Conservation (phyloP, 2,329 filamentous ascomycete genomes). For the Cordyceps cateniannulata region DNA sequence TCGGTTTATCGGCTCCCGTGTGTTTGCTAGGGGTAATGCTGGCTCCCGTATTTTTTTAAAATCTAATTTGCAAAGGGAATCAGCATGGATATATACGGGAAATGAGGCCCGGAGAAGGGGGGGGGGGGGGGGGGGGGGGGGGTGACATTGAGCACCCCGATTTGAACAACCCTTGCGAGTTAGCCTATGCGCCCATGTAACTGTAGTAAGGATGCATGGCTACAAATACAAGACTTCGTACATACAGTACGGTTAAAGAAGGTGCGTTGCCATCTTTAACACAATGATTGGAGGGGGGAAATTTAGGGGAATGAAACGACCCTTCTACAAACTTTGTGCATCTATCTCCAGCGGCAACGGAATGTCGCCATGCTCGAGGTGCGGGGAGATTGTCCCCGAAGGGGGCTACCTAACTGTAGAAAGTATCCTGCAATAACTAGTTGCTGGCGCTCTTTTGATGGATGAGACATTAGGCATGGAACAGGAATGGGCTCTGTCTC, state of each 20-base stretch:
- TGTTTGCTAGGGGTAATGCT: not conserved
- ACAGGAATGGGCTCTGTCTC: conserved; percentile 2
- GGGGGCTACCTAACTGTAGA: too few species aligned
- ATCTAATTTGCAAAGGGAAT: not conserved
- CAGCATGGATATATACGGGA: not conserved
- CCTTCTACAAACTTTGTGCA: not conserved
- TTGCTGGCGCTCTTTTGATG: too few species aligned
- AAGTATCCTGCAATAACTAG: too few species aligned
- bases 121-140: too few species aligned
- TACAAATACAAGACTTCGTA: too few species aligned
- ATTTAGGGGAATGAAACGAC: not conserved
- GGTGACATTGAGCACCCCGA: not conserved
- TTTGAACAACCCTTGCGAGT: too few species aligned
- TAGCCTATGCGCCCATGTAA: too few species aligned
- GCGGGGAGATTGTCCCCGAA: not conserved
- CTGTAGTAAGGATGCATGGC: too few species aligned
- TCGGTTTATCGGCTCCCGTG: not conserved
- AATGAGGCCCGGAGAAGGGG: too few species aligned
- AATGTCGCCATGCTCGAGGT: not conserved
- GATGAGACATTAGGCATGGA: not conserved
- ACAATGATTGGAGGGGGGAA: too few species aligned
- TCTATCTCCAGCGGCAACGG: not conserved
- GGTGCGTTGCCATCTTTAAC: too few species aligned
- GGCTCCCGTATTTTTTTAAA: not conserved
- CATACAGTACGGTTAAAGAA: too few species aligned